phyloP scores from a whole-genome alignment of 192 early-diverging fungal species.

The Anaeromyces robustus region DNA sequence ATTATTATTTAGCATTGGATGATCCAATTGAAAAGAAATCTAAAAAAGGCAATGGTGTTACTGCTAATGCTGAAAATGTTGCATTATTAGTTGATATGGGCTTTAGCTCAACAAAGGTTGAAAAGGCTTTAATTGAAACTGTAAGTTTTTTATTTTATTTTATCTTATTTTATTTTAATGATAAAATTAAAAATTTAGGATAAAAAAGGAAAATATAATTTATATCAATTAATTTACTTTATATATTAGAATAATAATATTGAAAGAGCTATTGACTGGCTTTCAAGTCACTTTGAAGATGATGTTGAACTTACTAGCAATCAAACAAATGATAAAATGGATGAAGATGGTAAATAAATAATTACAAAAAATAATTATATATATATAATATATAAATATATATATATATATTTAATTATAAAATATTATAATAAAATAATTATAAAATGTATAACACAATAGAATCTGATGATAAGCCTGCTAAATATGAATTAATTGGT shows the following conservation, averaged over 20 bases:
- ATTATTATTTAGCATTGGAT: slow-evolving; percentile 24
- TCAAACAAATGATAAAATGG: slow-evolving; percentile 24
- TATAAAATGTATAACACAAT: background rate
- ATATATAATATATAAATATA: too few relatives aligned
- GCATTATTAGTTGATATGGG: slow-evolving; percentile 79
- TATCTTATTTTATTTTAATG: too few relatives aligned
- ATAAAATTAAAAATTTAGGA: too few relatives aligned
- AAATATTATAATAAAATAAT: too few relatives aligned
- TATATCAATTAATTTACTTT: too few relatives aligned
- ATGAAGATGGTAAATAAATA: slow-evolving; percentile 12
- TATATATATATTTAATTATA: too few relatives aligned
- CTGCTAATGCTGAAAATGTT: slow-evolving; percentile 37
- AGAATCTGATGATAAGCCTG: slow-evolving; percentile 15
- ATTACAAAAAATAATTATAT: background rate
- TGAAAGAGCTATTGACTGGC: slow-evolving; percentile 87
- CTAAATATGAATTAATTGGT: slow-evolving; percentile 47
- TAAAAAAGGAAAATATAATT: too few relatives aligned
- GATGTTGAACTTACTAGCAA: background rate
- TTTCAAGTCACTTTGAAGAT: slow-evolving; percentile 55
- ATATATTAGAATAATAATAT: slow-evolving; percentile 46
- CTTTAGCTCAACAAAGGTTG: slow-evolving; percentile 60
- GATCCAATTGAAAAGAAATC: slow-evolving; percentile 27
- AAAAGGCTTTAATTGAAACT: slow-evolving; percentile 65
- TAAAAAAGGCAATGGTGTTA: slow-evolving; percentile 10
- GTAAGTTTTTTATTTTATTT: slow-evolving; percentile 20